Conservation (phyloP, 768 basidiomycete species). For the Candolleomyces eurysporus region DNA sequence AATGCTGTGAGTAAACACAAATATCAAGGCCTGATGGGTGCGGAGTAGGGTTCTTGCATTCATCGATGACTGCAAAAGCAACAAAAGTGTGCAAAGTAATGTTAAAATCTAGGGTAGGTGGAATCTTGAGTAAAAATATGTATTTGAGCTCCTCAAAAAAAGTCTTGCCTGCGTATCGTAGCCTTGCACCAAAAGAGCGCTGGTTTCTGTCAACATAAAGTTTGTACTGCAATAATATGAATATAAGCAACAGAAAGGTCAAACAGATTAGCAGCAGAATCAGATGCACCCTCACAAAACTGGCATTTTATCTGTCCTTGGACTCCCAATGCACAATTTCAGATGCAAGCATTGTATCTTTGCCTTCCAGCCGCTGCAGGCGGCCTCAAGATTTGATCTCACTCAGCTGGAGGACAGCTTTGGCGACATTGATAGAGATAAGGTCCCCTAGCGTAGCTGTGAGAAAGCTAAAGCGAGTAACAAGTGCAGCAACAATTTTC, state of each 20-base stretch:
- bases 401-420: not conserved
- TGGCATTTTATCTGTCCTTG: not conserved
- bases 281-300: not conserved
- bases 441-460: not conserved
- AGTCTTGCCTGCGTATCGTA: not conserved
- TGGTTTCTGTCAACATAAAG: not conserved
- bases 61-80: not conserved
- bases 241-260: too few species aligned
- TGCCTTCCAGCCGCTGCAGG: not conserved
- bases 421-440: not conserved
- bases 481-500: not conserved
- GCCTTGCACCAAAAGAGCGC: not conserved
- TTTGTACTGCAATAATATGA: constrained; percentile 4
- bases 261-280: too few species aligned
- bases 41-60: not conserved
- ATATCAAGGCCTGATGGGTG: not conserved
- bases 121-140: not conserved
- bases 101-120: not conserved
- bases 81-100: not conserved
- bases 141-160: not conserved
- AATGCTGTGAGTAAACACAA: not conserved
- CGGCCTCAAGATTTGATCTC: not conserved
- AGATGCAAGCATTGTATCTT: constrained; percentile 5
- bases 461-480: not conserved
- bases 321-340: not conserved